Evolutionary conservation across 2,329 filamentous ascomycete species (phyloP).

Genomic region (Septoria petroselini): DNA sequence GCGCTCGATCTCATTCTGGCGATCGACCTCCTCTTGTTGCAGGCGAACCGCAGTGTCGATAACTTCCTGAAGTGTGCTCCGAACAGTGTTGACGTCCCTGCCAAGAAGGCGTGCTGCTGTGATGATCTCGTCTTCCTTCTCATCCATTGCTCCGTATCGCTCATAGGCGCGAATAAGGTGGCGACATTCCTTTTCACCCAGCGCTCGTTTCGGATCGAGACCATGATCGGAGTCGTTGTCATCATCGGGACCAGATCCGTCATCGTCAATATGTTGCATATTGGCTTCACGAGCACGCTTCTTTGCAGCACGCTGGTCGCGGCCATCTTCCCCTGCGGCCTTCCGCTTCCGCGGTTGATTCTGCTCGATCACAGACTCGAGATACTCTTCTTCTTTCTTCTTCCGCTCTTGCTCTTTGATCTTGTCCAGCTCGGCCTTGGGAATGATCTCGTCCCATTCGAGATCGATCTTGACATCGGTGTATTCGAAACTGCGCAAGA

Average conservation of each 20-base stretch:
- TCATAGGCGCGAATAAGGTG: conserved; percentile 89
- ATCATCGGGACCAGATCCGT: conserved; percentile 45
- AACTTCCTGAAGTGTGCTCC: conserved; percentile 71
- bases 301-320: conserved; percentile 66
- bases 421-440: conserved; percentile 82
- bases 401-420: conserved; percentile 88
- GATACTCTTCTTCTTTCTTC: conserved; percentile 76
- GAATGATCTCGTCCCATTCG: conserved; percentile 98
- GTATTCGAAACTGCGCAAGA: conserved; percentile 83
- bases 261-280: conserved; percentile 54
- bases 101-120: conserved; percentile 80
- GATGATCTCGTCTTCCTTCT: conserved; percentile 82
- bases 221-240: conserved; percentile 51
- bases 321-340: conserved; percentile 60
- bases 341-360: conserved; percentile 76
- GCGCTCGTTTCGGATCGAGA: conserved; percentile 78
- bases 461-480: conserved; percentile 96
- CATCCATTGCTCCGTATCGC: conserved; percentile 84
- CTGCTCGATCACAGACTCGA: conserved; percentile 77
- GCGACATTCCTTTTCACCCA: conserved; percentile 88
- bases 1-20: conserved; percentile 63
- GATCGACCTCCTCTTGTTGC: conserved; percentile 68
- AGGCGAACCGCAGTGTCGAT: conserved; percentile 68
- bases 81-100: conserved; percentile 77
- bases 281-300: conserved; percentile 68